These are phyloP conservation scores for Trichoderma sp. DNA, from an alignment of 2,329 filamentous ascomycete genomes.

Conservation along the genomic window DNA sequence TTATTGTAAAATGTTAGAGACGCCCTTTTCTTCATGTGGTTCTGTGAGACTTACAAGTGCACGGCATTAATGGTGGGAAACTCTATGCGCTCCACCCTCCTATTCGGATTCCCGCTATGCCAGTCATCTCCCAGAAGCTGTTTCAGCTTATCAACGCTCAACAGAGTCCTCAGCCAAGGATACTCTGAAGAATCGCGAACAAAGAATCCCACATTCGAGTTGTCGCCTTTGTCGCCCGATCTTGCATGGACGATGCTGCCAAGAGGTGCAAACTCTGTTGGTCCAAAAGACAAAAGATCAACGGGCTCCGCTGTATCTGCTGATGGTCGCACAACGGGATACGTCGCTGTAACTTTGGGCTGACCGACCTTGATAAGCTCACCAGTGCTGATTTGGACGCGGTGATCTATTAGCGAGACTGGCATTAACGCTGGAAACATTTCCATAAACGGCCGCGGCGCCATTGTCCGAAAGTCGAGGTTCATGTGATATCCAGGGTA, in stretches of 20 bases:
- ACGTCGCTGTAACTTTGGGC: slow-evolving; percentile 33
- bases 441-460: slow-evolving; percentile 49
- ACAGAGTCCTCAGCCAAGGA: slow-evolving; percentile 48
- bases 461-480: slow-evolving; percentile 49
- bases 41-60: slow-evolving; percentile 34
- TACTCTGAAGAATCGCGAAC: slow-evolving; percentile 50
- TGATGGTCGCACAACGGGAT: slow-evolving; percentile 35
- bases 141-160: slow-evolving; percentile 47
- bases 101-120: slow-evolving; percentile 40
- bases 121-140: slow-evolving; percentile 45
- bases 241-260: slow-evolving; percentile 40
- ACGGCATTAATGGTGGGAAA: slow-evolving; percentile 43
- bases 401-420: slow-evolving; percentile 37
- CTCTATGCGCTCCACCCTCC: slow-evolving; percentile 50
- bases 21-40: background rate
- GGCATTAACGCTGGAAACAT: slow-evolving; percentile 46
- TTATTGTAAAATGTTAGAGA: slow-evolving; percentile 13
- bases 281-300: slow-evolving; percentile 36
- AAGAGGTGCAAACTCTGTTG: slow-evolving; percentile 36
- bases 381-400: slow-evolving; percentile 36
- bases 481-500: slow-evolving; percentile 51
- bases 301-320: slow-evolving; percentile 37
- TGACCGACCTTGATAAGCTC: slow-evolving; percentile 31
- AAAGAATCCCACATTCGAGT: slow-evolving; percentile 53
- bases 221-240: slow-evolving; percentile 49